These are phyloP conservation scores for Candida buenavistaensis DNA, from an alignment of 1,139 yeast species.

Conservation along the genomic window DNA sequence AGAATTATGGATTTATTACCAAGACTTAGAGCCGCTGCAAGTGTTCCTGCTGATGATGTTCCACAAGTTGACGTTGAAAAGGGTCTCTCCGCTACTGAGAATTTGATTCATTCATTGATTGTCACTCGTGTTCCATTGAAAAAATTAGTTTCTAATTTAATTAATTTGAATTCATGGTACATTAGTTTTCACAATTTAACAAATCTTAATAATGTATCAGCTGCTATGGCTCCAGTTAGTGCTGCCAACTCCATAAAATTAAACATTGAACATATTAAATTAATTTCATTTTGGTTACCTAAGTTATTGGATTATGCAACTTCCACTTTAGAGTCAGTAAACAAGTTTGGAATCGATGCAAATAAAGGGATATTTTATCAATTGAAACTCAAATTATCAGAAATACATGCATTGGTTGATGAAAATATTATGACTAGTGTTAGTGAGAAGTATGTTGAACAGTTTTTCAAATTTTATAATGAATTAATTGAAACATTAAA, in stretches of 20 bases:
- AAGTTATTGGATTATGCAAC: slow-evolving; percentile 50
- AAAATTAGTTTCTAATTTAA: slow-evolving; percentile 24
- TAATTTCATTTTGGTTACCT: slow-evolving; percentile 44
- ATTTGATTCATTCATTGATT: slow-evolving; percentile 56
- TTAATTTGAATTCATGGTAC: slow-evolving; percentile 14
- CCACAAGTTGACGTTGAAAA: slow-evolving; percentile 74
- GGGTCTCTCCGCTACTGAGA: slow-evolving; percentile 80
- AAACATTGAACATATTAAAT: slow-evolving; percentile 20
- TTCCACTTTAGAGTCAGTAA: slow-evolving; percentile 24
- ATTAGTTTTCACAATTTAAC: slow-evolving; percentile 20
- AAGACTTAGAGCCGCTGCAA: slow-evolving; percentile 64
- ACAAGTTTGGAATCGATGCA: slow-evolving; percentile 15
- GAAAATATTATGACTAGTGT: slow-evolving; percentile 16
- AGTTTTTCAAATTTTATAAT: slow-evolving; percentile 19
- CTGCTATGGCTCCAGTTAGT: slow-evolving; percentile 18
- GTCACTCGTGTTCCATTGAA: slow-evolving; percentile 49
- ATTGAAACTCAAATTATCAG: slow-evolving; percentile 20
- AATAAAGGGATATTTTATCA: slow-evolving; percentile 19
- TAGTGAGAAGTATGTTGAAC: slow-evolving; percentile 18
- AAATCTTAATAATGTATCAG: slow-evolving; percentile 13
- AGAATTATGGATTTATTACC: slow-evolving; percentile 79
- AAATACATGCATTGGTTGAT: slow-evolving; percentile 16
- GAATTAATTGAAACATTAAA: slow-evolving; percentile 20
- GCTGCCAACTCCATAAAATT: slow-evolving; percentile 17
- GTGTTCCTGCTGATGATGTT: slow-evolving; percentile 67